Evolutionary conservation across 1,139 yeast genomes (phyloP).

Genomic region (Yamadazyma spencermartinsiae): DNA sequence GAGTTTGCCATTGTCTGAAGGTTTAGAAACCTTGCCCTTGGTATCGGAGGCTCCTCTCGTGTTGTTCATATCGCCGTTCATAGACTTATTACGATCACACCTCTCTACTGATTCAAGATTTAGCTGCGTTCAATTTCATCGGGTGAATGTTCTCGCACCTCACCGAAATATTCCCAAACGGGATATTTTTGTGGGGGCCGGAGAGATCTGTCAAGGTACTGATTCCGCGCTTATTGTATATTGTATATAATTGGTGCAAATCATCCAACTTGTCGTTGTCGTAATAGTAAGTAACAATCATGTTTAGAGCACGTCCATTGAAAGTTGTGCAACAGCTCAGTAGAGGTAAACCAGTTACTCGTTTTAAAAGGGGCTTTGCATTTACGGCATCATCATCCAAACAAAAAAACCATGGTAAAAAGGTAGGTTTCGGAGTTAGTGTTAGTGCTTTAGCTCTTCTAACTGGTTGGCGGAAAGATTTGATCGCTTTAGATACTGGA

Average conservation of each 20-base stretch:
- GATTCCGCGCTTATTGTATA: not conserved
- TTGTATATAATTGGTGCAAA: no score
- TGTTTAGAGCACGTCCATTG: not conserved
- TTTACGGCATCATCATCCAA: no score
- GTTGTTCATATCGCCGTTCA: not conserved
- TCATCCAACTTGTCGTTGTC: no score
- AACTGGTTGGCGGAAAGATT: not conserved
- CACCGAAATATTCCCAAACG: no score
- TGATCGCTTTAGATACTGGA: not conserved
- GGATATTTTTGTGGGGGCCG: no score
- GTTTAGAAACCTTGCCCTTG: constrained; percentile 3
- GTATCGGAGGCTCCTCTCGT: not conserved
- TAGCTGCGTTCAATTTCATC: no score
- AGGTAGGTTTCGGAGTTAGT: not conserved
- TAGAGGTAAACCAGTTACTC: no score
- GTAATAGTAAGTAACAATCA: not conserved
- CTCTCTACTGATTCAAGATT: no score
- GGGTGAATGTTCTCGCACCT: no score
- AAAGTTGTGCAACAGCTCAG: not conserved
- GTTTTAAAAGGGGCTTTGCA: no score
- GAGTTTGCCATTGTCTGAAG: constrained; percentile 9
- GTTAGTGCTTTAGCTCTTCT: not conserved
- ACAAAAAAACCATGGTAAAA: no score
- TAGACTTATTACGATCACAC: not conserved
- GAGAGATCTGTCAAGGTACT: no score